phyloP scores from a whole-genome alignment of 2,329 filamentous ascomycete species.

The Trichoderma koningiopsis region DNA sequence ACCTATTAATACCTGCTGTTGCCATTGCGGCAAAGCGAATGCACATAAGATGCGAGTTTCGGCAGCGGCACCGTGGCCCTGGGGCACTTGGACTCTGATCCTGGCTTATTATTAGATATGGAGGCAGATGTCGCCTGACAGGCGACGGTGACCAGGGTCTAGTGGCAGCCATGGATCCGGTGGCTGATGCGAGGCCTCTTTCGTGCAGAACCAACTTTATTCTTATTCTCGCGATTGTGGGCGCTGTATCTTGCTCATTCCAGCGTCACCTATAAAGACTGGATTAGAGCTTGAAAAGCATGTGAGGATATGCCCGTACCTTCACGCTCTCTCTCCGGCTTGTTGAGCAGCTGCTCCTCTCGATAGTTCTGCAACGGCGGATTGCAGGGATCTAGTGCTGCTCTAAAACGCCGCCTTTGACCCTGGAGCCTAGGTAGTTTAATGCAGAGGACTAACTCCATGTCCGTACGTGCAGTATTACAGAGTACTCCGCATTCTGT shows the following conservation, averaged over 20 bases:
- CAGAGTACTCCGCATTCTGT: background rate
- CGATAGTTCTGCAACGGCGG: background rate
- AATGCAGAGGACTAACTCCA: background rate
- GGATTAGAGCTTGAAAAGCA: background rate
- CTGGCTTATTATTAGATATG: conserved; percentile 7
- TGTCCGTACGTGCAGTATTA: background rate
- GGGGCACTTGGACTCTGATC: background rate
- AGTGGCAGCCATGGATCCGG: conserved; percentile 1
- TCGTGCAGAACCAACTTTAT: background rate
- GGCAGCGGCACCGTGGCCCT: background rate
- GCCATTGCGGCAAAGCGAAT: background rate
- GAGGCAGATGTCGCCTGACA: conserved; percentile 3
- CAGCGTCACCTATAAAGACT: background rate
- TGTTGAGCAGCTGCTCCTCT: background rate
- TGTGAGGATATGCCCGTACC: background rate
- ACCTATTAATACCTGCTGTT: background rate
- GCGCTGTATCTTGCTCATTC: background rate
- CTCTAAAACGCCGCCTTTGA: background rate
- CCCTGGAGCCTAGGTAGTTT: background rate
- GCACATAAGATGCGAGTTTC: background rate
- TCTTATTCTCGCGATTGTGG: background rate
- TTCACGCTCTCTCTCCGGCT: background rate
- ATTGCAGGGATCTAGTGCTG: background rate
- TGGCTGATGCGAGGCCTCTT: conserved; percentile 19
- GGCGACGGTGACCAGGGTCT: conserved; percentile 2